These are phyloP conservation scores for Serendipita indica DNA, from an alignment of 768 basidiomycete genomes.

Conservation along the genomic window DNA sequence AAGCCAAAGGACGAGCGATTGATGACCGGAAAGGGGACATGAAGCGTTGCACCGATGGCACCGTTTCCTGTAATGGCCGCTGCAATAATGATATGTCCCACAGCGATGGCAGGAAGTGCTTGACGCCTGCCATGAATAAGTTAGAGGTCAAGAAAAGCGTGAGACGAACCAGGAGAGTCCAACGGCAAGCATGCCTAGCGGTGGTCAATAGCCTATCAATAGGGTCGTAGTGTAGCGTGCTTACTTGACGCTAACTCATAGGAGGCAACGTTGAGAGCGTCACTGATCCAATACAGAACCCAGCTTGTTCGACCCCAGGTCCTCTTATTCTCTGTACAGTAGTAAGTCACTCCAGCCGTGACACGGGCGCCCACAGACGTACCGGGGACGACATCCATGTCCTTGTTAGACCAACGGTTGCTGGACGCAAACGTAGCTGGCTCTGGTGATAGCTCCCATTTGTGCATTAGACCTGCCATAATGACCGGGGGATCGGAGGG, in stretches of 20 bases:
- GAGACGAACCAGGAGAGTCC: constrained; percentile 49
- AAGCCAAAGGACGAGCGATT: constrained; percentile 80
- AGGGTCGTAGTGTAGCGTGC: background rate
- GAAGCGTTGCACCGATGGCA: constrained; percentile 59
- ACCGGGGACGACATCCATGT: constrained; percentile 23
- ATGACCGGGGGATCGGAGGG: no score
- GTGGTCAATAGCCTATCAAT: background rate
- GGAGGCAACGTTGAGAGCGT: constrained; percentile 21
- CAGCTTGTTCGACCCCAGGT: constrained; percentile 61
- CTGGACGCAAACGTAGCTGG: constrained; percentile 42
- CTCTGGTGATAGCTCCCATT: constrained; percentile 38
- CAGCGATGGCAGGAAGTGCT: constrained; percentile 51
- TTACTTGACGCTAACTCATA: constrained; percentile 44
- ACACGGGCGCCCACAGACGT: background rate
- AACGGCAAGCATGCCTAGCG: constrained; percentile 50
- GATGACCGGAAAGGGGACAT: constrained; percentile 63
- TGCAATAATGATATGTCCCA: constrained; percentile 59
- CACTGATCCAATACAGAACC: constrained; percentile 38
- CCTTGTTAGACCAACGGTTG: constrained; percentile 52
- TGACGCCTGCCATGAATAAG: constrained; percentile 34
- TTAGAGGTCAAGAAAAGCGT: constrained; percentile 5
- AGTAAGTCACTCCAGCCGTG: constrained; percentile 34
- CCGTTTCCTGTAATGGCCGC: constrained; percentile 66
- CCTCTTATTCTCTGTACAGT: constrained; percentile 41
- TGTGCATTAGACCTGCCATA: no score